phyloP scores from a whole-genome alignment of 176 grass and related monocot genomes.

The Alloteropsis semialata region DNA sequence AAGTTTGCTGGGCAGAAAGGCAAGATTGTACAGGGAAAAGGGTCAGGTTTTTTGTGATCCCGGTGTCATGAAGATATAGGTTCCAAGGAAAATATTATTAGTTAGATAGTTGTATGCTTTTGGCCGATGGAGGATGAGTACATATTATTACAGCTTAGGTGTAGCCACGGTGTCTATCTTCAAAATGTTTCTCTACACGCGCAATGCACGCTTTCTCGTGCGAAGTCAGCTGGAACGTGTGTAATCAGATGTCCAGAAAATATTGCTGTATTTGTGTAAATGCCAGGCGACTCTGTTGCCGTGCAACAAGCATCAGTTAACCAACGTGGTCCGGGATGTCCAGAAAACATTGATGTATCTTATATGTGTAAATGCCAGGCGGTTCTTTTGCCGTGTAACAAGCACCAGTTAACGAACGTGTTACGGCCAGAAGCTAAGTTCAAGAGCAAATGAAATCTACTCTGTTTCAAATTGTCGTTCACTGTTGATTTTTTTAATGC shows the following conservation, averaged over 20 bases:
- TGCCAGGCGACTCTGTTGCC: background rate
- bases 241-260: no score
- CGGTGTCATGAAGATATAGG: conserved; percentile 11
- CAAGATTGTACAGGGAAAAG: conserved; percentile 65
- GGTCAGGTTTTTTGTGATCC: conserved; percentile 87
- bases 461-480: no score
- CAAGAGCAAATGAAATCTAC: no score
- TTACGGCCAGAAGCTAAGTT: no score
- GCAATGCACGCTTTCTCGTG: background rate
- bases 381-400: no score
- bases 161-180: background rate
- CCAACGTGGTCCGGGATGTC: no score
- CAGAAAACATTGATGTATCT: no score
- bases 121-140: background rate
- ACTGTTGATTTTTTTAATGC: no score
- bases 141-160: background rate
- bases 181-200: conserved; percentile 18
- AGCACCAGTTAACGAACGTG: background rate
- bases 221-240: no score
- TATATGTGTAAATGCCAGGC: no score
- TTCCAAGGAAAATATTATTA: background rate
- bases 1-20: conserved; percentile 39
- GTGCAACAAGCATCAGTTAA: background rate
- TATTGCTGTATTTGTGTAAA: background rate
- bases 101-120: conserved; percentile 10